Evolutionary conservation across 2,329 filamentous ascomycete genomes (phyloP).

Genomic region (Penicillium sp.): DNA sequence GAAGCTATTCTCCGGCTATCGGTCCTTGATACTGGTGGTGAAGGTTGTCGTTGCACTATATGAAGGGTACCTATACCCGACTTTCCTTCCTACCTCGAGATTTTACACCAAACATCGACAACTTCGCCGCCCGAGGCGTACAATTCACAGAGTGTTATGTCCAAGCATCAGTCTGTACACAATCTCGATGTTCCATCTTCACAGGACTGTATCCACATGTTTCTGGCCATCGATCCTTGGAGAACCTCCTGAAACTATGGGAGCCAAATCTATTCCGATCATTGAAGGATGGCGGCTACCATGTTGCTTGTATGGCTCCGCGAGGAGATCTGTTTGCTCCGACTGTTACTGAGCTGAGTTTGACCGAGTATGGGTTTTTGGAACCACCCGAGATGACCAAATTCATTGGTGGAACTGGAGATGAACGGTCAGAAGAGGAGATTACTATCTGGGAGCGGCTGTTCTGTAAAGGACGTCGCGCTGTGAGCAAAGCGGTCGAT

Average conservation of each 20-base stretch:
- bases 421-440: conserved; percentile 38
- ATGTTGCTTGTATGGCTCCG: conserved; percentile 52
- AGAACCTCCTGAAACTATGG: conserved; percentile 58
- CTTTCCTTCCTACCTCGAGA: background rate
- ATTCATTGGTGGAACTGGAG: conserved; percentile 25
- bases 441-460: conserved; percentile 21
- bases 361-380: conserved; percentile 56
- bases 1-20: background rate
- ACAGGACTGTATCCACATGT: conserved; percentile 57
- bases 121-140: background rate
- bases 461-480: conserved; percentile 49
- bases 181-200: conserved; percentile 53
- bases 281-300: conserved; percentile 53
- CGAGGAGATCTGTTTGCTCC: conserved; percentile 49
- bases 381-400: background rate
- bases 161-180: conserved; percentile 6
- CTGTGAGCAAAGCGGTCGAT: conserved; percentile 29
- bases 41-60: background rate
- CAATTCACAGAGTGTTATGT: background rate
- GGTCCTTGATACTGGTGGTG: background rate
- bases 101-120: background rate
- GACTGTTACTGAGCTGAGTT: conserved; percentile 52
- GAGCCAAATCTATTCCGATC: conserved; percentile 56
- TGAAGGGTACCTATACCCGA: background rate
- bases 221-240: conserved; percentile 54